Percentiles rank a stretch among this genome's conserved stretches.
phyloP scores from a whole-genome alignment of 1,139 yeast genomes.

The Yamadazyma songkhlaensis region DNA sequence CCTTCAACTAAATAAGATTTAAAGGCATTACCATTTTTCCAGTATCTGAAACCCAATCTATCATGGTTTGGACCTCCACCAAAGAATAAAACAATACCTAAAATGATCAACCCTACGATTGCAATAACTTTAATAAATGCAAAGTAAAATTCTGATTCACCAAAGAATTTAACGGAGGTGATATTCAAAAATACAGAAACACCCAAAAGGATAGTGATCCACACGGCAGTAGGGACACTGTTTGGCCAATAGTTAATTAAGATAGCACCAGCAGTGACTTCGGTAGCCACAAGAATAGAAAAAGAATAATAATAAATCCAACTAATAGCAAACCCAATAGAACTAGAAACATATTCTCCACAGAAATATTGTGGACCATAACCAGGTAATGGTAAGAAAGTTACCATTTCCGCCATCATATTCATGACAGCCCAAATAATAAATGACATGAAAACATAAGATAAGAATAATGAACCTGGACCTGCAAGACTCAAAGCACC shows the following conservation, averaged over 20 bases:
- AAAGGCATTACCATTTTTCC: constrained; percentile 63
- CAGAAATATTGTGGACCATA: constrained; percentile 41
- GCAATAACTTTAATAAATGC: constrained; percentile 52
- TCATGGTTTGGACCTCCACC: constrained; percentile 61
- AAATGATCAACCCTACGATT: constrained; percentile 36
- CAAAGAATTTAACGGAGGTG: constrained; percentile 50
- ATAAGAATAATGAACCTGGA: constrained; percentile 48
- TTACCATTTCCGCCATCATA: constrained; percentile 60
- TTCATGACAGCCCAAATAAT: constrained; percentile 58
- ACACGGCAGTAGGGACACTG: constrained; percentile 47
- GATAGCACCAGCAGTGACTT: constrained; percentile 52
- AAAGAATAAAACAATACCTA: constrained; percentile 43
- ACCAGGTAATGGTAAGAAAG: constrained; percentile 53
- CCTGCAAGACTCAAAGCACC: constrained; percentile 44
- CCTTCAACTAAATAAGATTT: constrained; percentile 44
- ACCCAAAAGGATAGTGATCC: constrained; percentile 51
- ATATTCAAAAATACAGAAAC: constrained; percentile 38
- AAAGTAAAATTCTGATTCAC: constrained; percentile 67
- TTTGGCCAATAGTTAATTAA: constrained; percentile 58
- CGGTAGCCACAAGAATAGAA: constrained; percentile 48
- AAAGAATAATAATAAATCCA: constrained; percentile 49
- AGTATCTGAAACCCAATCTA: constrained; percentile 59
- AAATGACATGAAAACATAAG: constrained; percentile 48
- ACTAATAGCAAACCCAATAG: constrained; percentile 48
- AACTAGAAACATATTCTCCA: constrained; percentile 32